phyloP scores from a whole-genome alignment of 768 basidiomycete species.

The Albatrellus ellisii region DNA sequence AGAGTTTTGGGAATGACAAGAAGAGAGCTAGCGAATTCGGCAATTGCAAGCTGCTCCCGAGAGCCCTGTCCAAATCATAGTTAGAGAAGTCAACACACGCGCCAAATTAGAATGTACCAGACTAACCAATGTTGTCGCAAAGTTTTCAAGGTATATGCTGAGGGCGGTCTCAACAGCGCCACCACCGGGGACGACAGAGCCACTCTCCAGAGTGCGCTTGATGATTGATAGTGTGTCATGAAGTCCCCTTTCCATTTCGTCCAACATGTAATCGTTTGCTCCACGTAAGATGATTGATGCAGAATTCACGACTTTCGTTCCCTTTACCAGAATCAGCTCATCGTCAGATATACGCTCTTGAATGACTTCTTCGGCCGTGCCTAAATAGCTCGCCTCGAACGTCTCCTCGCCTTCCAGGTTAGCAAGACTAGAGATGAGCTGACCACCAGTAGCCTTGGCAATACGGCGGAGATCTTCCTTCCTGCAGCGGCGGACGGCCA shows the following conservation, averaged over 20 bases:
- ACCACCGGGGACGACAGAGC: conserved; percentile 90
- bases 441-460: conserved; percentile 93
- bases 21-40: conserved; percentile 92
- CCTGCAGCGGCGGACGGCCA: conserved; percentile 94
- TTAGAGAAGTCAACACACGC: neutral
- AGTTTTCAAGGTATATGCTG: conserved; percentile 96
- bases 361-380: conserved; percentile 89
- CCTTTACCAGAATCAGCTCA: conserved; percentile 94
- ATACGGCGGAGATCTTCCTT: conserved; percentile 97
- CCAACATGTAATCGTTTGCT: conserved; percentile 98
- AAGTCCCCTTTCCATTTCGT: conserved; percentile 96
- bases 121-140: conserved; percentile 90
- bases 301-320: conserved; percentile 92
- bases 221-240: conserved; percentile 93
- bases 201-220: conserved; percentile 95
- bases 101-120: neutral
- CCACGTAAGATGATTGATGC: conserved; percentile 89
- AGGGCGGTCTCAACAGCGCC: conserved; percentile 95
- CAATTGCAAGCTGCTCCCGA: conserved; percentile 94
- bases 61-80: conserved; percentile 54
- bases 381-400: conserved; percentile 83
- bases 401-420: conserved; percentile 98
- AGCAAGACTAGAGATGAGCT: conserved; percentile 82
- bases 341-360: conserved; percentile 99
- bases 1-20: conserved; percentile 94